Percentiles rank a stretch among this genome's conserved stretches.
Evolutionary conservation across 257 asterid species (phyloP).

Genomic region (Verbena officinalis): DNA sequence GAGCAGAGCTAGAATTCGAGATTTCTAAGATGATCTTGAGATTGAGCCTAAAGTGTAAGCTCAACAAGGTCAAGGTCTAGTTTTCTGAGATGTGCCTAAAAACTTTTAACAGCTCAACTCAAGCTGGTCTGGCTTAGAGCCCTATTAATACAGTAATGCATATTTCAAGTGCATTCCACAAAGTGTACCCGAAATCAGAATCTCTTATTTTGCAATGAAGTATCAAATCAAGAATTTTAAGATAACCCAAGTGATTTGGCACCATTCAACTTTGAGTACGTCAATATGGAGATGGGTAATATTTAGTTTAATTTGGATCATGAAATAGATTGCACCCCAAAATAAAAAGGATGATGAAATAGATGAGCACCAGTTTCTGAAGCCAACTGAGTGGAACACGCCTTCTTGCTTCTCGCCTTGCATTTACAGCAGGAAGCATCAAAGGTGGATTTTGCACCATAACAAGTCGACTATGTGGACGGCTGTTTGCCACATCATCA

Average conservation of each 20-base stretch:
- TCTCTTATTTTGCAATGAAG: slow-evolving; percentile 1
- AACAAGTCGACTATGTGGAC: slow-evolving; percentile 50
- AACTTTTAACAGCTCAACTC: no score
- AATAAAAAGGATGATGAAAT: slow-evolving; percentile 20
- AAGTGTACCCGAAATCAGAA: neutral
- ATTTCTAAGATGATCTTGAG: no score
- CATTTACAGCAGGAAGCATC: slow-evolving; percentile 53
- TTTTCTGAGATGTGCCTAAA: no score
- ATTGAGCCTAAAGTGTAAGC: no score
- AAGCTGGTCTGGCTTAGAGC: no score
- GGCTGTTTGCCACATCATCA: slow-evolving; percentile 74
- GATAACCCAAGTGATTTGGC: neutral
- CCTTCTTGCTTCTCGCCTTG: slow-evolving; percentile 62
- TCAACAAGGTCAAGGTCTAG: no score
- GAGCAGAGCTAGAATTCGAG: no score
- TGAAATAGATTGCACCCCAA: slow-evolving; percentile 17
- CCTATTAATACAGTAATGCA: neutral
- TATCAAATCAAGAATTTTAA: neutral
- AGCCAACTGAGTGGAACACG: slow-evolving; percentile 77
- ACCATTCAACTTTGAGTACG: neutral
- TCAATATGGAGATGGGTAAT: neutral
- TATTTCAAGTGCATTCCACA: neutral
- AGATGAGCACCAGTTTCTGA: slow-evolving; percentile 62
- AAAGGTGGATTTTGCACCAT: slow-evolving; percentile 51
- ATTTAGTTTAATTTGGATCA: slow-evolving; percentile 5